Conservation (phyloP, 257 asterid species). For the Salvia miltiorrhiza region DNA sequence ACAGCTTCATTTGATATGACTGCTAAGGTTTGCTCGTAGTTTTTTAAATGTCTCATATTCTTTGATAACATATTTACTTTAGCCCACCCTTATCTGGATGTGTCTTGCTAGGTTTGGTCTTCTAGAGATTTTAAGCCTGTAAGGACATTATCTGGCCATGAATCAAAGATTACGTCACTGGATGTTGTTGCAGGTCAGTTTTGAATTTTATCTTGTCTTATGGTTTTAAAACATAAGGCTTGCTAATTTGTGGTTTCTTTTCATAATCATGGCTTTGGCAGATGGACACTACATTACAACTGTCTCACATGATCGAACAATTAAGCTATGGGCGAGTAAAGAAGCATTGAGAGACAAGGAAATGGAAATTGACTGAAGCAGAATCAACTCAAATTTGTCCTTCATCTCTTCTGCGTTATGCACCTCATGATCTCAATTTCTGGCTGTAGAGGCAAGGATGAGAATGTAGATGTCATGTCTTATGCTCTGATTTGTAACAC, state of each 20-base stretch:
- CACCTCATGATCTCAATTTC: too few relatives aligned
- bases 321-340: constrained; percentile 78
- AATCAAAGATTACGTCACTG: constrained; percentile 77
- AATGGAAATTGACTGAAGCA: constrained; percentile 65
- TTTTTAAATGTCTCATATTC: background rate
- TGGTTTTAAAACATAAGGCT: background rate
- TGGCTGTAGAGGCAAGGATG: too few relatives aligned
- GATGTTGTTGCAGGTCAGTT: constrained; percentile 72
- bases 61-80: background rate
- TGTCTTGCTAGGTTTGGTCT: constrained; percentile 71
- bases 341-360: constrained; percentile 54
- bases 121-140: constrained; percentile 86
- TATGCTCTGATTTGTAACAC: too few relatives aligned
- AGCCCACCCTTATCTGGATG: constrained; percentile 13
- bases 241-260: background rate
- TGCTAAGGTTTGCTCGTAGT: constrained; percentile 58
- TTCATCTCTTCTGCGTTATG: too few relatives aligned
- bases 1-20: constrained; percentile 89
- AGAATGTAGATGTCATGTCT: too few relatives aligned
- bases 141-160: constrained; percentile 78
- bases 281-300: constrained; percentile 81
- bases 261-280: constrained; percentile 24
- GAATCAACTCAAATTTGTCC: background rate
- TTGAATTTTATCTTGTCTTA: background rate
- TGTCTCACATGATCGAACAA: constrained; percentile 91